These are phyloP conservation scores for Uronychia setigera DNA, from an alignment of 73 alveolate species.

Conservation along the genomic window DNA sequence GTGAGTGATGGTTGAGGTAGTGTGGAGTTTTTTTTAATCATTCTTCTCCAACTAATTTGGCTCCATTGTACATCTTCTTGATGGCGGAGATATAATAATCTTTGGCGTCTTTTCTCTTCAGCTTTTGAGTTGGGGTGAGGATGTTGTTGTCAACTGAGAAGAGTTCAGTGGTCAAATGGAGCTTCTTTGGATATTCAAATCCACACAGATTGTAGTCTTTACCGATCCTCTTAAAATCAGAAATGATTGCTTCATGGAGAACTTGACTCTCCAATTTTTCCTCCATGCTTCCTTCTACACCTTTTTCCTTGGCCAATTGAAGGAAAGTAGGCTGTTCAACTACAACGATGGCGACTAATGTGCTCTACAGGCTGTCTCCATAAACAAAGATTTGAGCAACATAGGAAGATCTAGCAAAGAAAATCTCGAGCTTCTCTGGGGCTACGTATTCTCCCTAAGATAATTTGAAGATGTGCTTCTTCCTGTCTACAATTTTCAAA, in stretches of 20 bases:
- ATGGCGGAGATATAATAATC: conserved; percentile 62
- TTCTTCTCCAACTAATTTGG: conserved; percentile 45
- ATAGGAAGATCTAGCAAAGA: conserved; percentile 42
- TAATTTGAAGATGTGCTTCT: conserved; percentile 79
- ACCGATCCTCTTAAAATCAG: neutral
- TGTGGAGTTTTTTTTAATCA: too few species aligned
- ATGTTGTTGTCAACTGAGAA: conserved; percentile 69
- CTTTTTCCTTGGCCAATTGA: neutral
- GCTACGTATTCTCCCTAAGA: conserved; percentile 89
- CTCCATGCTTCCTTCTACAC: neutral
- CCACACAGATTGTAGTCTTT: neutral
- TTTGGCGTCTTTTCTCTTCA: conserved; percentile 62
- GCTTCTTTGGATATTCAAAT: conserved; percentile 50
- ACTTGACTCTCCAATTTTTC: neutral
- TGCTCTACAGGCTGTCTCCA: conserved; percentile 90
- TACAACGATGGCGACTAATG: conserved; percentile 79
- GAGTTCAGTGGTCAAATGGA: conserved; percentile 45
- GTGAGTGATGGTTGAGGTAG: too few species aligned
- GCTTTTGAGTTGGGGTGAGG: conserved; percentile 67
- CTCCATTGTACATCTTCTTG: conserved; percentile 63
- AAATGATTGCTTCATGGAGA: neutral
- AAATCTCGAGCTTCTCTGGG: conserved; percentile 85
- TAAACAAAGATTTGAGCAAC: conserved; percentile 85
- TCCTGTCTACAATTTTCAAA: conserved; percentile 49
- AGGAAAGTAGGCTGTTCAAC: conserved; percentile 63